A percentile compares a stretch with the other conserved stretches of the same genome.
Conservation (phyloP, 169 alveolate genomes). For the Ichthyophthirius multifiliis region DNA sequence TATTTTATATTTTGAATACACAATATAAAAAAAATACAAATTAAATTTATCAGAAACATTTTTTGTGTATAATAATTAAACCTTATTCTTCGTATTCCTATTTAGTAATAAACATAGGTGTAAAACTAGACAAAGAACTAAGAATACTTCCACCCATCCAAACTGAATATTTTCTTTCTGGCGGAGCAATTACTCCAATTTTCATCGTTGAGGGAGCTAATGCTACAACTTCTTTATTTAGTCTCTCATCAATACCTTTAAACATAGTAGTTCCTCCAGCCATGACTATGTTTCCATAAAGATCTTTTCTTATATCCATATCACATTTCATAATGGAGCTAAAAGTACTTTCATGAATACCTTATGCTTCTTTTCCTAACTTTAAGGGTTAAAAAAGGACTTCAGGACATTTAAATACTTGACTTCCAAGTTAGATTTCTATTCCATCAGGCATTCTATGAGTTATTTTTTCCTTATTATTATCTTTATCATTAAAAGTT, state of each 20-base stretch:
- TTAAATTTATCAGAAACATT: constrained; percentile 54
- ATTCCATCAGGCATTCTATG: constrained; percentile 61
- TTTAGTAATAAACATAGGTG: constrained; percentile 70
- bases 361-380: constrained; percentile 53
- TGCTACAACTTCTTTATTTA: constrained; percentile 65
- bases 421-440: constrained; percentile 50
- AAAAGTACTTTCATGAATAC: constrained; percentile 45
- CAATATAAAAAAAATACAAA: too few relatives aligned
- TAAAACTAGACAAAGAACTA: constrained; percentile 53
- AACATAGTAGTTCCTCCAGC: constrained; percentile 72
- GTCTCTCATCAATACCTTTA: constrained; percentile 64
- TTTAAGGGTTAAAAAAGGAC: constrained; percentile 62
- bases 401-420: constrained; percentile 64
- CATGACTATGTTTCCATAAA: constrained; percentile 57
- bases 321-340: constrained; percentile 57
- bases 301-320: constrained; percentile 60
- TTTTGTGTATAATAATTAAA: constrained; percentile 67
- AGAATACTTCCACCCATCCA: constrained; percentile 83
- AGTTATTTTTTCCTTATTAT: constrained; percentile 16
- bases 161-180: constrained; percentile 73
- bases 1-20: too few relatives aligned
- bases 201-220: constrained; percentile 78
- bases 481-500: constrained; percentile 7
- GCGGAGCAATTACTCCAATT: constrained; percentile 75
- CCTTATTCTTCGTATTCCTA: constrained; percentile 71